Percentiles rank a stretch among this genome's conserved stretches.
These are phyloP conservation scores for Lasiosphaeria hispida DNA, from an alignment of 495 filamentous ascomycete species.

Conservation along the genomic window DNA sequence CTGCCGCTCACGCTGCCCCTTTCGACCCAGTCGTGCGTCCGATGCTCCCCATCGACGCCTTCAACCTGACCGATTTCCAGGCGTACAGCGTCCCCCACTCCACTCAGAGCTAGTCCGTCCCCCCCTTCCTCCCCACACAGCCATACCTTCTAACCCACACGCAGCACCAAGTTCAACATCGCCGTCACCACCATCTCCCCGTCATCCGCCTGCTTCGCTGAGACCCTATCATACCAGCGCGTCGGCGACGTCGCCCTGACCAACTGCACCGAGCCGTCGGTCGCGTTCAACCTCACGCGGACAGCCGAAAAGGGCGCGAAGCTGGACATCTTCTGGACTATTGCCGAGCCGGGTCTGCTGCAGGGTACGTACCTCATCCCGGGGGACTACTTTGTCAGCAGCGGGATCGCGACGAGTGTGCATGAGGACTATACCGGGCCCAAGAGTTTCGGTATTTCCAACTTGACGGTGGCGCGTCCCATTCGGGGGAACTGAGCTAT, in stretches of 20 bases:
- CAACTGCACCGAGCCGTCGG: conserved; percentile 8
- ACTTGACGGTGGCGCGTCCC: background rate
- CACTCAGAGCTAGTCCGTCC: conserved; percentile 2
- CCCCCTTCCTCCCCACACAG: background rate
- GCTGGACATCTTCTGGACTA: conserved; percentile 1
- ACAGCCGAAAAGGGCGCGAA: background rate
- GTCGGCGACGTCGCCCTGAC: conserved; percentile 1
- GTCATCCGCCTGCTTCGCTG: background rate
- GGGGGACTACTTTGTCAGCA: background rate
- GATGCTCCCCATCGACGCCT: conserved; percentile 4
- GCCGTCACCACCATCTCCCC: background rate
- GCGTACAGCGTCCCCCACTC: conserved; percentile 9
- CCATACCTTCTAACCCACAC: background rate
- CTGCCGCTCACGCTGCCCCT: too few relatives aligned
- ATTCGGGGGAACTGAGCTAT: background rate
- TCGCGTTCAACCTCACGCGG: conserved; percentile 8
- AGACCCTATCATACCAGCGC: background rate
- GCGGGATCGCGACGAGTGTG: conserved; percentile 4
- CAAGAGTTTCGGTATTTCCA: background rate
- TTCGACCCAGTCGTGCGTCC: background rate
- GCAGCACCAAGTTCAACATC: conserved; percentile 5
- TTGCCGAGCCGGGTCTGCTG: background rate
- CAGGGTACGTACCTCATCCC: conserved; percentile 6
- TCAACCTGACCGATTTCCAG: conserved; percentile 11
- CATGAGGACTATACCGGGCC: conserved; percentile 3